Evolutionary conservation across 371 early-diverging fungal species (phyloP).

Genomic region (Parasitella parasitica): DNA sequence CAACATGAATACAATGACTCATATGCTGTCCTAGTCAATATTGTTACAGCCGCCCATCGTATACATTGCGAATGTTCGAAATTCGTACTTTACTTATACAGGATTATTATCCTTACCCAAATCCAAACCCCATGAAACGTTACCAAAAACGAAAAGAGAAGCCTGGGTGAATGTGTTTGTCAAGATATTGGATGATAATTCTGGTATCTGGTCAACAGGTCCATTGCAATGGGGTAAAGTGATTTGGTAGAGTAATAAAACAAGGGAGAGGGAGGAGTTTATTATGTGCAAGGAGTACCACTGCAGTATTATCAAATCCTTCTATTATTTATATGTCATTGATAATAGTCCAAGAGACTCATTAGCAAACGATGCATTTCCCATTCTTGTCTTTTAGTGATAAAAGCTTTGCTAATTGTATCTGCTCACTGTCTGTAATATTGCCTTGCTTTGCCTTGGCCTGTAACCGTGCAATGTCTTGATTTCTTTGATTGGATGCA

Average conservation of each 20-base stretch:
- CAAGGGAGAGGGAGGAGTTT: not conserved
- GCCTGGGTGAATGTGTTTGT: constrained; percentile 39
- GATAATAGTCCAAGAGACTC: not conserved
- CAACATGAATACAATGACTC: not conserved
- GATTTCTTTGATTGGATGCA: constrained; percentile 19
- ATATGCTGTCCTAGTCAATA: constrained; percentile 5
- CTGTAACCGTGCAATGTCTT: constrained; percentile 31
- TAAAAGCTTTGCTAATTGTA: constrained; percentile 35
- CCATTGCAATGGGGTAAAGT: constrained; percentile 27
- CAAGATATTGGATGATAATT: constrained; percentile 21
- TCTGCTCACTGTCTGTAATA: constrained; percentile 39
- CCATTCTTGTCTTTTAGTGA: constrained; percentile 19
- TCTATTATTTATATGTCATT: not conserved
- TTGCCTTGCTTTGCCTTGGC: constrained; percentile 30
- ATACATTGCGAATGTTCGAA: constrained; percentile 28
- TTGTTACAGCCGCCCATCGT: constrained; percentile 31
- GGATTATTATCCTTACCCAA: constrained; percentile 29
- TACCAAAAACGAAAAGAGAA: constrained; percentile 10
- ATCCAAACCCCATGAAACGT: not conserved
- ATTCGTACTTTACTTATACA: constrained; percentile 36
- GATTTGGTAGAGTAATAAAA: constrained; percentile 5
- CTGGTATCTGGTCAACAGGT: constrained; percentile 26
- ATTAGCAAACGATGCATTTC: constrained; percentile 23
- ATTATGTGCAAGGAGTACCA: not conserved
- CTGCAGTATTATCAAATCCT: no score